Evolutionary conservation across 2,329 filamentous ascomycete species (phyloP).

Genomic region (Calonectria naviculata): DNA sequence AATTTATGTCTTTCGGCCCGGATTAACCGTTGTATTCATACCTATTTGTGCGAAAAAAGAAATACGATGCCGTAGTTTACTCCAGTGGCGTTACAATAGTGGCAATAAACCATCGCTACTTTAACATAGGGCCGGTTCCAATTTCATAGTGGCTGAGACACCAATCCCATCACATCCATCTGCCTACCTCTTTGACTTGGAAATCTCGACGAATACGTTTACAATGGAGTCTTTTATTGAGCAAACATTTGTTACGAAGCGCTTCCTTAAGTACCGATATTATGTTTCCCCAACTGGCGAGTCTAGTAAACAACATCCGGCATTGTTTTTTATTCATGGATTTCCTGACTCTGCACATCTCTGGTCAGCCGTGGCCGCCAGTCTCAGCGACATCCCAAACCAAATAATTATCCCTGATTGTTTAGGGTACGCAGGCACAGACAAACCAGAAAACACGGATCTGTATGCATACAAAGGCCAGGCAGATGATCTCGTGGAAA

Average conservation of each 20-base stretch:
- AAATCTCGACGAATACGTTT: too few species aligned
- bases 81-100: too few species aligned
- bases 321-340: conserved; percentile 24
- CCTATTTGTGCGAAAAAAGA: too few species aligned
- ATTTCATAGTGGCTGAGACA: too few species aligned
- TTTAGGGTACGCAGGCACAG: conserved; percentile 20
- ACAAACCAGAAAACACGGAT: conserved; percentile 9
- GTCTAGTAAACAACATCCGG: conserved; percentile 1
- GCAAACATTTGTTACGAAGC: background rate
- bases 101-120: too few species aligned
- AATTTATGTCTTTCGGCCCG: too few species aligned
- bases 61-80: too few species aligned
- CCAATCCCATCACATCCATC: too few species aligned
- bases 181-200: too few species aligned
- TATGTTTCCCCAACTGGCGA: background rate
- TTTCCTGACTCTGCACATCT: conserved; percentile 25
- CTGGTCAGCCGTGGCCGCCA: conserved; percentile 10
- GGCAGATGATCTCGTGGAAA: conserved; percentile 20
- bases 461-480: conserved; percentile 21
- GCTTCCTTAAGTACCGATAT: conserved; percentile 15
- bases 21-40: too few species aligned
- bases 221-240: conserved; percentile 5
- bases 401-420: conserved; percentile 23
- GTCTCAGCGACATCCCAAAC: conserved; percentile 9
- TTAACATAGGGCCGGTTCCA: too few species aligned